Evolutionary conservation across 495 filamentous ascomycete genomes (phyloP), one percentile per base, ranked within the genome.

Genomic region (Podospora didyma): DNA sequence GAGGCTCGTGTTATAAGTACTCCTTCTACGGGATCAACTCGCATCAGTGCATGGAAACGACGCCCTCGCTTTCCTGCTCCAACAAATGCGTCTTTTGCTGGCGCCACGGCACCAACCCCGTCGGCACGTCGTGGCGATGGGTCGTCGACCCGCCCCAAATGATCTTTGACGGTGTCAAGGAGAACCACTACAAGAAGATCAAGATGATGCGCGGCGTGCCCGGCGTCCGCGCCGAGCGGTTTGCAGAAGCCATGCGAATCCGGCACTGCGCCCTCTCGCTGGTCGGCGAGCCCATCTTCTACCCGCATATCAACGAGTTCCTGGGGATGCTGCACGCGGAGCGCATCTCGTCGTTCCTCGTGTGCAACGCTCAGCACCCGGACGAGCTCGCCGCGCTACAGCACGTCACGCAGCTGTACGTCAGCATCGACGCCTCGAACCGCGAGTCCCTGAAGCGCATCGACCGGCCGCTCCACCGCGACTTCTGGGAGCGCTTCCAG

Each of bases 41-140:
- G 1, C 93, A 97, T 63, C 85, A 94, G 42, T 97, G 93, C 75
- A 97, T 97, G 93, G 93, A 97, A 73, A 89, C 92, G 3, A 97
- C 93, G 0, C 93, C 93, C 0, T 96, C 92, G 1, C 82, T 97
- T 17, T 95, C 90, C 16, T 97, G 93, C 79, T 92, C 88, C 62
- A 97, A 97, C 71, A 97, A 97, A 69, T 97, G 93, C 73, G 89
- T 97, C 66, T 97, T 97, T 75, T 97, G 93, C 79, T 97, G 93
- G 93, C 86, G 93, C 12, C 93, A 97, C 66, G 93, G 93, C 44
- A 97, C 93, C 0, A 97, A 97, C 70, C 93, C 93, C 0, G 93
- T 97, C 16, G 92, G 92, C 24, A 97, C 93, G 2, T 92, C 85
- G 5, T 97, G 93, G 93, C 86, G 93, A 46, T 97, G 93, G 93